phyloP scores from a whole-genome alignment of 495 filamentous ascomycete genomes.

The Penicillium cataractarum region DNA sequence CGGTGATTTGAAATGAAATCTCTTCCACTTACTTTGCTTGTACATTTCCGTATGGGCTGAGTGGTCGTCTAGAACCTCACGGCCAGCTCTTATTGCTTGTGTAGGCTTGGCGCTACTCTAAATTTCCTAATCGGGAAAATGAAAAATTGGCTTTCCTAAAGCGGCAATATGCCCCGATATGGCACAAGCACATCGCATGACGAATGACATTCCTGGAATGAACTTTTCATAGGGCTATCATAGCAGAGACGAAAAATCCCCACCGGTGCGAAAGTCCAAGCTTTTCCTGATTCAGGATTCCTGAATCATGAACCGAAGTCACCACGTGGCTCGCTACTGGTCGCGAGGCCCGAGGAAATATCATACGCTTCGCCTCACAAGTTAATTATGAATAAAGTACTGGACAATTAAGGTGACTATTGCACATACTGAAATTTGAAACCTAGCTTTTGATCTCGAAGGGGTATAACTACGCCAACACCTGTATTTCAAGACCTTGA shows the following conservation, averaged over 20 bases:
- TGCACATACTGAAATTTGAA: no score
- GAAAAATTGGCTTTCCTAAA: slow-evolving; percentile 11
- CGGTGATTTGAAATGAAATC: no score
- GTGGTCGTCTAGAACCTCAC: neutral
- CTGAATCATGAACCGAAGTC: neutral
- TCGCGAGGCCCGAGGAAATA: neutral
- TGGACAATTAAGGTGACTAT: neutral
- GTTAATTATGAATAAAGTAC: neutral
- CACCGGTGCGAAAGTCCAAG: neutral
- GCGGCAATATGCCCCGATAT: neutral
- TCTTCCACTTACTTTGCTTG: no score
- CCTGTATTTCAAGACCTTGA: neutral
- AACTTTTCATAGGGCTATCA: neutral
- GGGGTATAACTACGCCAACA: neutral
- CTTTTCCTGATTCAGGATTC: neutral
- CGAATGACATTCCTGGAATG: neutral
- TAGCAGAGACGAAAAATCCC: neutral
- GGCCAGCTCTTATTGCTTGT: neutral
- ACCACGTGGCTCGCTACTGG: neutral
- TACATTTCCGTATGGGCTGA: neutral
- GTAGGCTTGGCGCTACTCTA: neutral
- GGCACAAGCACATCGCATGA: neutral
- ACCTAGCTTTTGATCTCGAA: neutral
- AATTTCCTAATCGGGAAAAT: slow-evolving; percentile 21
- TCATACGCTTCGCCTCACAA: neutral